Evolutionary conservation across 2,329 filamentous ascomycete genomes (phyloP), one percentile per base, ranked within the genome.

Genomic region (Bipolaris sorokiniana): DNA sequence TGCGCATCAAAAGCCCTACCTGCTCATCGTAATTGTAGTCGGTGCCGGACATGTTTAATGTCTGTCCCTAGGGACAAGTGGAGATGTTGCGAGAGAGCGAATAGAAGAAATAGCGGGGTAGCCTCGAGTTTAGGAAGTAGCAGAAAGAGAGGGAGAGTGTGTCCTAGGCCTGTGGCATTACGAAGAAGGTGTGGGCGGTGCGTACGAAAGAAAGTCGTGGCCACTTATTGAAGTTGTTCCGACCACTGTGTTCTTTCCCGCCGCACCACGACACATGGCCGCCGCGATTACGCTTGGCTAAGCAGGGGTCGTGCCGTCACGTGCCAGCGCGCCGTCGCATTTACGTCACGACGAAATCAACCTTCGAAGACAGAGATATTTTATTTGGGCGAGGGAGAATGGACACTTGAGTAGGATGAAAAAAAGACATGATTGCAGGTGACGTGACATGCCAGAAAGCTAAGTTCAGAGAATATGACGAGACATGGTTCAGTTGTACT

Each of bases 1-100:
- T 46, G 26, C 40, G 53, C 36, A 53, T 34, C 51, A 46, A 37
- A 37, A 45, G 51, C 56, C 78, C 63, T 76, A 90, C 89, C 86
- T 95, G 88, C 76, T 97, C 91, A 85, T 99, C 95, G 82, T 99
- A 99, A 72, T 91, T 96, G 84, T 99, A 99, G 79, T 98, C 94
- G 73, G 90, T 91, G 31, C 73, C 71, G 48, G 74, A 76, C 73
- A 75, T 76, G 46, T 64, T 67, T 72, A 62, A 54, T 50, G 61
- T 51, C 38, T 62, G 67, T 67, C 63, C 60, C 58, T 58, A 58
- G 18, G 58, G 62, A 59, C 54, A 51, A 53, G 53, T 54, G 44
- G 58, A 54, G 59, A 18, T 49, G 40, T 60, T 50, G 50, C 45
- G 38, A 68, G 57, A 58, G 62, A 64, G 55, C 56, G 58, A 64